Conservation (phyloP, 495 filamentous ascomycete genomes). For the Delitschia confertaspora region DNA sequence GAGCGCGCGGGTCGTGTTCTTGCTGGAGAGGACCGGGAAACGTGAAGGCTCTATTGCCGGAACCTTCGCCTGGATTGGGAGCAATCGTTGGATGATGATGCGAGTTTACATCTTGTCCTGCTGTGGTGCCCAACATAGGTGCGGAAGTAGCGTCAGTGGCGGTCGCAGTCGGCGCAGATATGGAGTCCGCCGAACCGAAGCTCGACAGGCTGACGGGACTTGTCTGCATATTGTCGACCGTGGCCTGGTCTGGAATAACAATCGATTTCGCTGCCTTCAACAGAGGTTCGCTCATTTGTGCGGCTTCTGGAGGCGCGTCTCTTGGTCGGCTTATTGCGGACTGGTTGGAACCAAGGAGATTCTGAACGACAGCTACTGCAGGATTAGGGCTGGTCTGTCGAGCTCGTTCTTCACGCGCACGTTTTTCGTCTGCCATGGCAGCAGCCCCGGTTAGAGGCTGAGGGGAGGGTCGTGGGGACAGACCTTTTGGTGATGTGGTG, state of each 20-base stretch:
- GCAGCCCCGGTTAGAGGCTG: slow-evolving; percentile 46
- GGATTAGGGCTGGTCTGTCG: slow-evolving; percentile 45
- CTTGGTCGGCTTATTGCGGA: slow-evolving; percentile 46
- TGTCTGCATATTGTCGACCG: slow-evolving; percentile 35
- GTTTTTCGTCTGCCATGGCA: slow-evolving; percentile 47
- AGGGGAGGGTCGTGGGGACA: slow-evolving; percentile 42
- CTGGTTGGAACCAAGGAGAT: slow-evolving; percentile 45
- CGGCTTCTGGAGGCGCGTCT: slow-evolving; percentile 35
- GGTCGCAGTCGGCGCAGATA: slow-evolving; percentile 41
- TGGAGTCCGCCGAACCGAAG: slow-evolving; percentile 34
- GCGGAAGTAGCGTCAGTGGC: slow-evolving; percentile 32
- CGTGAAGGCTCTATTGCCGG: slow-evolving; percentile 34
- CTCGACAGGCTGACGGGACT: slow-evolving; percentile 39
- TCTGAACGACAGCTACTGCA: slow-evolving; percentile 43
- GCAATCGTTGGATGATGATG: slow-evolving; percentile 18
- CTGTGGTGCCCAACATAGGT: slow-evolving; percentile 13
- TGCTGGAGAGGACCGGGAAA: slow-evolving; percentile 36
- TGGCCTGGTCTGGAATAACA: slow-evolving; percentile 32
- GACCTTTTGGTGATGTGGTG: slow-evolving; percentile 44
- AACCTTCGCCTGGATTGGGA: slow-evolving; percentile 23
- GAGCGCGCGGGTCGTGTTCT: slow-evolving; percentile 37
- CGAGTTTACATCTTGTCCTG: slow-evolving; percentile 7
- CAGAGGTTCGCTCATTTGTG: slow-evolving; percentile 37
- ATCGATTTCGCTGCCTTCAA: slow-evolving; percentile 36
- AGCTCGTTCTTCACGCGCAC: slow-evolving; percentile 38